phyloP scores from a whole-genome alignment of 331 rosid species.

The Prunus yedoensis region DNA sequence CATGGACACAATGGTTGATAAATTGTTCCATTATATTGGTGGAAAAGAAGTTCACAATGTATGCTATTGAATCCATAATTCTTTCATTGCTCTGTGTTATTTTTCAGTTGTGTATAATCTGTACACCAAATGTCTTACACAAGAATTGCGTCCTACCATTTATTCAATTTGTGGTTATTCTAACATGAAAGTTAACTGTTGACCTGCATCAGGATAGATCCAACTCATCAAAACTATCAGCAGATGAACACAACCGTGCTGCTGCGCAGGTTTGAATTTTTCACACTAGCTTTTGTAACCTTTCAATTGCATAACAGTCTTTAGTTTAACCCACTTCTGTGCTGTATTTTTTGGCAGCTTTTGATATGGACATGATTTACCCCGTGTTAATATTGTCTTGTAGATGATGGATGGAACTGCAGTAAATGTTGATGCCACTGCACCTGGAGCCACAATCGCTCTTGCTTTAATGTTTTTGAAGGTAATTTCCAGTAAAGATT shows the following conservation, averaged over 20 bases:
- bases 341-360: constrained; percentile 10
- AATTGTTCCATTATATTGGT: constrained; percentile 79
- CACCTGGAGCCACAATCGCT: constrained; percentile 94
- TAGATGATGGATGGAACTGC: constrained; percentile 94
- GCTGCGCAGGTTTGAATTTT: constrained; percentile 63
- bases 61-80: constrained; percentile 32
- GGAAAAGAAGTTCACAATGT: constrained; percentile 74
- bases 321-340: background rate
- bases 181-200: constrained; percentile 5
- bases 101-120: background rate
- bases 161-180: constrained; percentile 9
- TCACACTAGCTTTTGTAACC: background rate
- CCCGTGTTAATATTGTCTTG: constrained; percentile 22
- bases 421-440: constrained; percentile 89
- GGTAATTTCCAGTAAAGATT: constrained; percentile 46
- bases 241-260: constrained; percentile 69
- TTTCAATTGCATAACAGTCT: background rate
- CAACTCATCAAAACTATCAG: constrained; percentile 44
- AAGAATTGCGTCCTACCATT: background rate
- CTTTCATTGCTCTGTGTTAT: constrained; percentile 4
- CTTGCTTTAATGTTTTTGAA: constrained; percentile 92
- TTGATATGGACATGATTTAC: constrained; percentile 21
- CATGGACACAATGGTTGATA: constrained; percentile 73
- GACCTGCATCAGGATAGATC: constrained; percentile 63
- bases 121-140: background rate